Conservation (phyloP, 345 rosid genomes). For the Euclidium syriacum region DNA sequence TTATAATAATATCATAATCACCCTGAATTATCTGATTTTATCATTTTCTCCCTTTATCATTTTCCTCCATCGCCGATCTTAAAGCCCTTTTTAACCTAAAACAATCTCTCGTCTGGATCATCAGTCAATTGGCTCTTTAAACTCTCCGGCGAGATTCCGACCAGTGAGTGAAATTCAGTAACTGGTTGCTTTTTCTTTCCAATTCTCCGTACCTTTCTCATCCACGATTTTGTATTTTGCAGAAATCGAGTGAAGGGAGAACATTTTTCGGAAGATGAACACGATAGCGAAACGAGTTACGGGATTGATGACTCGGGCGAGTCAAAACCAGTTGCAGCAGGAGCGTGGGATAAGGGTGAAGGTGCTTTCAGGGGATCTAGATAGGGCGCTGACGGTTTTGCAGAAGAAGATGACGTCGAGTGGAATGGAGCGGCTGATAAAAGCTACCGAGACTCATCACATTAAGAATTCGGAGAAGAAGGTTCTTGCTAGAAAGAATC, state of each 20-base stretch:
- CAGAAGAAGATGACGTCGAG: conserved; percentile 83
- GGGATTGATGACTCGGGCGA: conserved; percentile 27
- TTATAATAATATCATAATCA: neutral
- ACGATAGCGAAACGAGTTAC: conserved; percentile 30
- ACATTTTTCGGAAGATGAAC: conserved; percentile 18
- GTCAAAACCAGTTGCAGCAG: conserved; percentile 43
- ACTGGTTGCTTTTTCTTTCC: neutral
- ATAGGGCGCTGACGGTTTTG: conserved; percentile 54
- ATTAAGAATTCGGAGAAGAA: conserved; percentile 93
- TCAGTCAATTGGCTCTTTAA: neutral
- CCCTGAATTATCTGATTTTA: neutral
- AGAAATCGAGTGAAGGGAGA: neutral
- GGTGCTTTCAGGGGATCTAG: conserved; percentile 61
- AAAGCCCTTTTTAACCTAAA: neutral
- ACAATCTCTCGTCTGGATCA: neutral
- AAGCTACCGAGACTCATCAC: conserved; percentile 56
- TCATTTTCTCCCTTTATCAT: no score
- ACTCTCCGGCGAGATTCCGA: conserved; percentile 19
- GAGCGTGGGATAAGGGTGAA: conserved; percentile 80
- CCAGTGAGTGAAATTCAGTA: conserved; percentile 2
- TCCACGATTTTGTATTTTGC: neutral
- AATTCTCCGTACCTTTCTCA: neutral
- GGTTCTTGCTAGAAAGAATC: conserved; percentile 70
- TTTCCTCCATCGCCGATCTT: neutral
- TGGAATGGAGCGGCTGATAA: conserved; percentile 85